Evolutionary conservation across 768 basidiomycete genomes (phyloP).

Genomic region (Austroboletus festivus): DNA sequence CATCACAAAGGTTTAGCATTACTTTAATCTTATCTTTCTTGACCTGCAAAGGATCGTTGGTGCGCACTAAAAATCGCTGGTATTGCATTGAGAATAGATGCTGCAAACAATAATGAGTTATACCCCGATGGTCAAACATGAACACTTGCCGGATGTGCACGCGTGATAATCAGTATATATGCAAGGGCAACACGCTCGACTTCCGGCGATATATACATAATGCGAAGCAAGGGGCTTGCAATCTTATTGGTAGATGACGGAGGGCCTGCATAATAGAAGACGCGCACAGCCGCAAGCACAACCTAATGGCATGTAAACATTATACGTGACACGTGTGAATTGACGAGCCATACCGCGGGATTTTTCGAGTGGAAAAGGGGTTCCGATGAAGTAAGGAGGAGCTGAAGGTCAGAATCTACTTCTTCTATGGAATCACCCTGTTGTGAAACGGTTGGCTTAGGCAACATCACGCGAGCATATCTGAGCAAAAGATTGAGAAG

Average conservation of each 20-base stretch:
- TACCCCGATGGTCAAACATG: neutral
- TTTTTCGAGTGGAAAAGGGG: conserved; percentile 85
- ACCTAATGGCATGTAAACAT: conserved; percentile 47
- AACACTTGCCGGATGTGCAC: conserved; percentile 59
- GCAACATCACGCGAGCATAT: conserved; percentile 84
- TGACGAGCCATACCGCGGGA: conserved; percentile 63
- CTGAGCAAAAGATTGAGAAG: conserved; percentile 73
- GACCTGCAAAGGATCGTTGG: conserved; percentile 60
- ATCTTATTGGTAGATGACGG: conserved; percentile 53
- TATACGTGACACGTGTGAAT: neutral
- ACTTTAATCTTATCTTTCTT: conserved; percentile 77
- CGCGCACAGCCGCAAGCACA: conserved; percentile 68
- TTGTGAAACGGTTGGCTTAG: conserved; percentile 46
- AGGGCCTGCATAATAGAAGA: conserved; percentile 72
- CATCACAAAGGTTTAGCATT: conserved; percentile 60
- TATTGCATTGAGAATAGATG: conserved; percentile 60
- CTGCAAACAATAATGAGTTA: conserved; percentile 12
- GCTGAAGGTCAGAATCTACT: conserved; percentile 71
- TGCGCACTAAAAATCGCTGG: conserved; percentile 64
- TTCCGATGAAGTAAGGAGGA: conserved; percentile 68
- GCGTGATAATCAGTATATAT: conserved; percentile 65
- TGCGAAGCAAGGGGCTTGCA: conserved; percentile 68
- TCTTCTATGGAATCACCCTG: conserved; percentile 43
- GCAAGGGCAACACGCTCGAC: conserved; percentile 72
- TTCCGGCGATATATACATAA: conserved; percentile 68